A percentile compares a stretch with the other conserved stretches of the same genome.
Conservation (phyloP, 768 basidiomycete species). For the Pholiota conissans region DNA sequence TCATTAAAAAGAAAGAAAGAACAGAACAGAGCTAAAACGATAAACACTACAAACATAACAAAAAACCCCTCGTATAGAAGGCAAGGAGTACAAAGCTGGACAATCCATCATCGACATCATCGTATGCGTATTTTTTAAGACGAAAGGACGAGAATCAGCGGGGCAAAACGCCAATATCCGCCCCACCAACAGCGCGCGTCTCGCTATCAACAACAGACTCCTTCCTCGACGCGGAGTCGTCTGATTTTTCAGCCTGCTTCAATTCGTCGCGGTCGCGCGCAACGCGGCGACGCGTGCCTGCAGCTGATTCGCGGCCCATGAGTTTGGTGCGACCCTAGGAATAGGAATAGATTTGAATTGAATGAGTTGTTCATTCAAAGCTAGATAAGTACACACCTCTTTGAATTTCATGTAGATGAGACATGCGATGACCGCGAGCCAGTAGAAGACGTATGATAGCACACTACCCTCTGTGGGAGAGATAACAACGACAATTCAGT, state of each 20-base stretch:
- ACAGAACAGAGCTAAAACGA: no score
- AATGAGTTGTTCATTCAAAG: background rate
- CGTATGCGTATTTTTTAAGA: background rate
- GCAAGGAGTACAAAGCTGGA: no score
- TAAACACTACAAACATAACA: no score
- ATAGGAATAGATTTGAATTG: background rate
- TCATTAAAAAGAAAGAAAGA: no score
- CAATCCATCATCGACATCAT: no score
- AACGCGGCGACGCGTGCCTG: constrained; percentile 24
- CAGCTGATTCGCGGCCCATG: constrained; percentile 56
- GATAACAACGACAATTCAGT: no score
- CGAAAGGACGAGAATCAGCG: background rate
- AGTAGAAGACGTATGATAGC: constrained; percentile 90
- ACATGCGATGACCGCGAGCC: constrained; percentile 74
- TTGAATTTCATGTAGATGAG: constrained; percentile 69
- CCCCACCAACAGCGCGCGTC: background rate
- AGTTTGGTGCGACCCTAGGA: constrained; percentile 63
- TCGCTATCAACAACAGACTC: background rate
- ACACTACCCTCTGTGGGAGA: constrained; percentile 62
- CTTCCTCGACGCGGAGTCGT: background rate
- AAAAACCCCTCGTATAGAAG: no score
- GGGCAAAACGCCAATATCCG: constrained; percentile 1
- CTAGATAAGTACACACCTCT: constrained; percentile 37
- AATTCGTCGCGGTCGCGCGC: constrained; percentile 14
- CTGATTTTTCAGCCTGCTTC: background rate